A percentile compares a stretch with the other conserved stretches of the same genome.
These are phyloP conservation scores for Babesia bigemina DNA, from an alignment of 169 alveolate species.

Conservation along the genomic window DNA sequence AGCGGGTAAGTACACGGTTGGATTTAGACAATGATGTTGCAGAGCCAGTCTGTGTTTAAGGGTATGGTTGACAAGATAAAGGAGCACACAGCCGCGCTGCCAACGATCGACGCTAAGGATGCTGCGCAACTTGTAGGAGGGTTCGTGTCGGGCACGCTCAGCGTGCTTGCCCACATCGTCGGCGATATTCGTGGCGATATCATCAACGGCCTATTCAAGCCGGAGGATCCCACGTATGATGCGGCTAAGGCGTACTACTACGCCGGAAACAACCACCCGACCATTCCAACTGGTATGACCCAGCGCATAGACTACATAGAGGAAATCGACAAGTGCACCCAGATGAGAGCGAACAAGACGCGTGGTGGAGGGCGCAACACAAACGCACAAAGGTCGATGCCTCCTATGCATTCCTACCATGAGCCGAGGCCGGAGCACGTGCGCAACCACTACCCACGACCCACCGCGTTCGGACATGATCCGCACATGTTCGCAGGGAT, in stretches of 20 bases:
- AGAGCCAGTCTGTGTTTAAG: constrained; percentile 39
- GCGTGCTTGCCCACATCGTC: constrained; percentile 51
- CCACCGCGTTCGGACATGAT: constrained; percentile 30
- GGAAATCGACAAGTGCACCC: constrained; percentile 53
- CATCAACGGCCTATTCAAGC: constrained; percentile 47
- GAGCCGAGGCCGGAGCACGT: neutral
- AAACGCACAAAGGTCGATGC: neutral
- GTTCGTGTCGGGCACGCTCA: constrained; percentile 52
- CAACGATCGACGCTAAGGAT: constrained; percentile 51
- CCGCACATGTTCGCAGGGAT: constrained; percentile 44
- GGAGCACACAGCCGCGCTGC: constrained; percentile 23
- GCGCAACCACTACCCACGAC: neutral
- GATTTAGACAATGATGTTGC: neutral
- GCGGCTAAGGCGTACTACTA: constrained; percentile 64
- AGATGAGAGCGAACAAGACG: neutral
- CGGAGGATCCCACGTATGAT: constrained; percentile 66
- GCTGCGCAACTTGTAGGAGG: constrained; percentile 57
- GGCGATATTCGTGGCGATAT: constrained; percentile 62
- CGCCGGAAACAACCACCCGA: constrained; percentile 21
- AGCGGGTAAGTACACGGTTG: constrained; percentile 12
- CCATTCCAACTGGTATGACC: constrained; percentile 43
- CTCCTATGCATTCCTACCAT: neutral
- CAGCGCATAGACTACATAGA: constrained; percentile 70
- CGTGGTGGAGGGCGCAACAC: neutral
- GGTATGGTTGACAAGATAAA: constrained; percentile 24